These are phyloP conservation scores for Penicillium verhagenii DNA, from an alignment of 495 filamentous ascomycete genomes.

Conservation along the genomic window DNA sequence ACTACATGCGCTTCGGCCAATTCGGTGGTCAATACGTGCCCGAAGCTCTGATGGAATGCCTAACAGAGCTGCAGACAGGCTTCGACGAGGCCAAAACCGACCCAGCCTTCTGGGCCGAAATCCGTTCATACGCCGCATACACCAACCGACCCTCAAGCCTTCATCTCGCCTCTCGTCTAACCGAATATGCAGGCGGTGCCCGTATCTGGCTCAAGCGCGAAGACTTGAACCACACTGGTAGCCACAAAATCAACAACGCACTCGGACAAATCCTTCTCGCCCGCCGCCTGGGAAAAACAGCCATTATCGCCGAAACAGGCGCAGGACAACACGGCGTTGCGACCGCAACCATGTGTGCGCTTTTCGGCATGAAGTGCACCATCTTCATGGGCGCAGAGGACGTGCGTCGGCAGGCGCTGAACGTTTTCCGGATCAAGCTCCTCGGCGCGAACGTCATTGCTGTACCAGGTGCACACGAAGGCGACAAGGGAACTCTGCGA, in stretches of 20 bases:
- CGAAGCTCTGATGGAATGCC: constrained; percentile 2
- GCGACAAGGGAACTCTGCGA: constrained; percentile 78
- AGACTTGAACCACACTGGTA: constrained; percentile 83
- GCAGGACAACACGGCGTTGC: constrained; percentile 97
- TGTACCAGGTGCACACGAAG: constrained; percentile 56
- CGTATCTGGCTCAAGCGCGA: constrained; percentile 97
- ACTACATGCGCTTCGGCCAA: constrained; percentile 1
- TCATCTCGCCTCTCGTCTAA: constrained; percentile 68
- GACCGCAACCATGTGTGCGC: constrained; percentile 91
- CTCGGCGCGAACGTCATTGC: constrained; percentile 87
- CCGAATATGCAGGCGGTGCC: constrained; percentile 83
- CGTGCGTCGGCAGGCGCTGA: constrained; percentile 89
- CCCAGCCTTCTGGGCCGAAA: constrained; percentile 2
- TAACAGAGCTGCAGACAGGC: neutral
- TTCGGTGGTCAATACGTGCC: constrained; percentile 9
- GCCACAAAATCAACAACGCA: constrained; percentile 98
- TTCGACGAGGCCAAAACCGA: neutral
- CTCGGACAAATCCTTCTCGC: constrained; percentile 88
- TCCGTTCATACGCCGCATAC: constrained; percentile 2
- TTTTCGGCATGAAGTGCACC: constrained; percentile 94
- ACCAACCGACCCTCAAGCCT: neutral
- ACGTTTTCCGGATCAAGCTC: constrained; percentile 93
- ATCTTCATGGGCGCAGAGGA: constrained; percentile 98
- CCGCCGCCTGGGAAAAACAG: constrained; percentile 79
- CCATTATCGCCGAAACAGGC: constrained; percentile 97